phyloP scores from a whole-genome alignment of 495 filamentous ascomycete genomes.

The Tirmania nivea region DNA sequence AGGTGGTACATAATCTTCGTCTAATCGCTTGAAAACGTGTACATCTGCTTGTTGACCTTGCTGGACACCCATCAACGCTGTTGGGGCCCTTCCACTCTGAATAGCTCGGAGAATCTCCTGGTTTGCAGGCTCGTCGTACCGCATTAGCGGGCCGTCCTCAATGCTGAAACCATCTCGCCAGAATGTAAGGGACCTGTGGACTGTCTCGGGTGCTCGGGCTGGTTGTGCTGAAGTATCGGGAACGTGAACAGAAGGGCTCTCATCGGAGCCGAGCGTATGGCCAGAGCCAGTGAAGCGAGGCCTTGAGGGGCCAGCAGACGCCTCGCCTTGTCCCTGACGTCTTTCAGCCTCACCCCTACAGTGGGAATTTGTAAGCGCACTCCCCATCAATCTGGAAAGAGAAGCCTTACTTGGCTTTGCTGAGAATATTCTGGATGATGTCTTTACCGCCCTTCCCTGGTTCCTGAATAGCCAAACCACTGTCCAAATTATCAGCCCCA shows the following conservation, averaged over 20 bases:
- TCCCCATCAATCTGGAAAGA: neutral
- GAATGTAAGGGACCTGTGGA: conserved; percentile 54
- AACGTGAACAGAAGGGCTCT: conserved; percentile 50
- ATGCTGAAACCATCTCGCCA: conserved; percentile 91
- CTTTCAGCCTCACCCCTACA: neutral
- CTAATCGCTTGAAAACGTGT: conserved; percentile 55
- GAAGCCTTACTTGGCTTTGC: conserved; percentile 48
- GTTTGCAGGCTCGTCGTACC: conserved; percentile 75
- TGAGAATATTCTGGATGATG: conserved; percentile 56
- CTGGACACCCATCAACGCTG: conserved; percentile 72
- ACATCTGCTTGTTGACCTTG: conserved; percentile 77
- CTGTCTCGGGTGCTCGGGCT: conserved; percentile 29
- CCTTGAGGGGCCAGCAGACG: conserved; percentile 25
- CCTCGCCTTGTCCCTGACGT: conserved; percentile 22
- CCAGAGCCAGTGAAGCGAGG: conserved; percentile 56
- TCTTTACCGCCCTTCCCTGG: conserved; percentile 40
- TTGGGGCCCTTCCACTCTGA: conserved; percentile 62
- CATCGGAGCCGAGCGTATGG: conserved; percentile 76
- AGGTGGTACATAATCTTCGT: conserved; percentile 58
- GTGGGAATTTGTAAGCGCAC: neutral
- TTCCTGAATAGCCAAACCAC: conserved; percentile 77
- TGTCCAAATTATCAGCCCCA: neutral
- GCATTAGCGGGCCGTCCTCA: conserved; percentile 77
- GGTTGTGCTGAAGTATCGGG: conserved; percentile 35
- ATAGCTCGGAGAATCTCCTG: conserved; percentile 64